Conservation (phyloP, 177 flowering plant genomes). For the Telopea speciosissima region DNA sequence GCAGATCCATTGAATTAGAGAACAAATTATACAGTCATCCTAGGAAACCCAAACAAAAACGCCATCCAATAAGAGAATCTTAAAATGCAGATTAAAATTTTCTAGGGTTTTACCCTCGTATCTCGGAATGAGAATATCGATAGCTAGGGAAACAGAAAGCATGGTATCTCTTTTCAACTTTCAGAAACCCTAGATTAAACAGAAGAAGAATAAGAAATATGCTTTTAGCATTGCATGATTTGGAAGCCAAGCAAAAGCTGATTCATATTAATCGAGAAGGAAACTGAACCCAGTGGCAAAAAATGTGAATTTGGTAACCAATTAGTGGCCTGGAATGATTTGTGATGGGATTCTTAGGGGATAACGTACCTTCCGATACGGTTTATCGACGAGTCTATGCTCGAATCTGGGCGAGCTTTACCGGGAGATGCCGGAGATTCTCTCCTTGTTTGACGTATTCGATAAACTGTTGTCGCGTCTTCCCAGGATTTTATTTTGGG, state of each 20-base stretch:
- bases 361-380: background rate
- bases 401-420: background rate
- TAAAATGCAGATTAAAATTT: constrained; percentile 1
- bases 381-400: background rate
- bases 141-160: background rate
- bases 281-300: background rate
- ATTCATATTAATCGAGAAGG: background rate
- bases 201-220: background rate
- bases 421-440: constrained; percentile 1
- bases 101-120: background rate
- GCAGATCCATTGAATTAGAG: constrained; percentile 13
- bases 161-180: background rate
- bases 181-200: background rate
- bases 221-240: background rate
- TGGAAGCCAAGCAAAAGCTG: background rate
- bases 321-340: background rate
- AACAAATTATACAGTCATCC: background rate
- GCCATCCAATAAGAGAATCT: background rate
- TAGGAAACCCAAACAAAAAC: constrained; percentile 4
- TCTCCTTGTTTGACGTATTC: background rate
- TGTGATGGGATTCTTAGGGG: background rate
- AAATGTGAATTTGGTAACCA: background rate
- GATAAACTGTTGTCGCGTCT: background rate
- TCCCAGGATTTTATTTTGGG: background rate
- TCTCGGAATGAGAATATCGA: background rate